Base-by-base conservation (phyloP, 495 filamentous ascomycete genomes). In the Penicillium roqueforti region DNA sequence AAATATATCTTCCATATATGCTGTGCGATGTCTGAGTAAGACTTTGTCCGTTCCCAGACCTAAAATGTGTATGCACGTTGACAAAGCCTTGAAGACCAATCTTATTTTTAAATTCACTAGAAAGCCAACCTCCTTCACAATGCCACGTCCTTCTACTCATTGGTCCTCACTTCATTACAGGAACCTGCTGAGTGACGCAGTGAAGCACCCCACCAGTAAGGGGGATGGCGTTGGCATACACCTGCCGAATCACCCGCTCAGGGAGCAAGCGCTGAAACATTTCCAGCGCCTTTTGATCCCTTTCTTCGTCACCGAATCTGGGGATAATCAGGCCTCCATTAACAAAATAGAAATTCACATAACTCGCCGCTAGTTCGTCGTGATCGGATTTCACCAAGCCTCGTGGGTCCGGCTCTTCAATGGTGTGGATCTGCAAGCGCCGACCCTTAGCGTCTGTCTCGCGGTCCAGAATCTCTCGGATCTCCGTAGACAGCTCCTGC, bases 281-380 rank as follows among this genome's bases (percentile, higher is more conserved):
- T 25, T 66, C 58, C 25, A 55, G n/a, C 9, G 65, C 58, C 16
- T 41, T 54, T 22, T 51, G 49, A 44, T 68, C 60, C 18, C 40
- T 55, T 31, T 48, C 36, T 7, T 53, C 47, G 8, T 63, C 61
- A 7, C 63, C 66, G 34, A 67, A 68, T 16, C 55, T 55, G 4
- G 66, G 63, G 13, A 68, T 58, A 20, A 68, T 54, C 1, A 68
- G 47, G 1, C 66, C 61, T 0, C 59, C 61, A 48, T 68, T 68
- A 3, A 59, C 57, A 48, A 68, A 61, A 49, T 67, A 65, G 25
- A 61, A 63, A 29, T 69, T 69, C 4, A 69, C 59, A 46, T 69
- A 69, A 22, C 53, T 57, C 1, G 59, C 50, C 9, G 58, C 46
- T 10, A 66, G 40, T 20, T 66, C 58, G 31, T 68, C 62, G 2